A percentile compares a stretch with the other conserved stretches of the same genome.
Evolutionary conservation across 805 yeast species (phyloP).

Genomic region (Saturnispora quitensis): DNA sequence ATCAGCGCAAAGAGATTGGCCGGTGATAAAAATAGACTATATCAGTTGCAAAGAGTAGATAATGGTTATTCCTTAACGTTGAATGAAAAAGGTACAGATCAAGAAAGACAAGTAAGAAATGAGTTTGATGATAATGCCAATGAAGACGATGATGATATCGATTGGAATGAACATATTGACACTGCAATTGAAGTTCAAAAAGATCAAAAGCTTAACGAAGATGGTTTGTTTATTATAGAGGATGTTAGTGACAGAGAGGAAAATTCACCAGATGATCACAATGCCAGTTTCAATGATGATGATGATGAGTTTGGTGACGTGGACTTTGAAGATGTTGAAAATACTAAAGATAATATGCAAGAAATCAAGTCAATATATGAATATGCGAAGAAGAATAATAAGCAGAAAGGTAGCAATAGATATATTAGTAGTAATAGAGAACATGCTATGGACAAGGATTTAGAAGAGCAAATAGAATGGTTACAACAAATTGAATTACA

Average conservation of each 20-base stretch:
- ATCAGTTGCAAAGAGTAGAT: conserved; percentile 63
- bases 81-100: conserved; percentile 28
- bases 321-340: conserved; percentile 13
- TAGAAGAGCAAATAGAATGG: conserved; percentile 13
- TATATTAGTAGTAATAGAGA: conserved; percentile 8
- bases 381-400: conserved; percentile 23
- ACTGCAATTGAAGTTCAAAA: neutral
- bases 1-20: conserved; percentile 54
- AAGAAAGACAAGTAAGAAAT: conserved; percentile 24
- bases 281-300: conserved; percentile 21
- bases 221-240: conserved; percentile 6
- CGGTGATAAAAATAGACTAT: conserved; percentile 71
- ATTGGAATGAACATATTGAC: conserved; percentile 7
- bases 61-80: conserved; percentile 80
- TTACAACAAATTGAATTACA: conserved; percentile 27
- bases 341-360: conserved; percentile 15
- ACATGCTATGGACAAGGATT: conserved; percentile 8
- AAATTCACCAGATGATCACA: conserved; percentile 16
- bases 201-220: neutral
- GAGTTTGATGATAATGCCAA: conserved; percentile 28
- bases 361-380: conserved; percentile 26
- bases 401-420: conserved; percentile 13
- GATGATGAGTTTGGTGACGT: conserved; percentile 38
- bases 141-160: conserved; percentile 21
- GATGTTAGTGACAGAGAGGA: conserved; percentile 20